Evolutionary conservation across 192 early-diverging fungal species (phyloP).

Genomic region (Coemansia sp.): DNA sequence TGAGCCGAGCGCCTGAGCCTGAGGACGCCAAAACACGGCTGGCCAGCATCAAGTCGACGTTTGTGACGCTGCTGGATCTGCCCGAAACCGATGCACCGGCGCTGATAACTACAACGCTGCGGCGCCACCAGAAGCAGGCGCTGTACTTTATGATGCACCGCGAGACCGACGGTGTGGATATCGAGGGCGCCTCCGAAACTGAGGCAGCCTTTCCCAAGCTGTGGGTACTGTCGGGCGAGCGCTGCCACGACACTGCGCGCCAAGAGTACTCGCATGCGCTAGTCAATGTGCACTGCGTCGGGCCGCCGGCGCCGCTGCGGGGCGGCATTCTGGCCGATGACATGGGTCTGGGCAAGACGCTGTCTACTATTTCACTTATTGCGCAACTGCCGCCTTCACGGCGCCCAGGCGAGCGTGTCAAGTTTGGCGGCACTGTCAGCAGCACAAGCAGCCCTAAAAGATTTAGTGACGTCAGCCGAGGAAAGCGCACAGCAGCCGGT

Average conservation of each 20-base stretch:
- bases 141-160: constrained; percentile 75
- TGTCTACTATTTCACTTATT: constrained; percentile 38
- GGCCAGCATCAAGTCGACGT: constrained; percentile 48
- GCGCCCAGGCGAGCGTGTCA: constrained; percentile 26
- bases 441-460: not conserved
- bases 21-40: constrained; percentile 38
- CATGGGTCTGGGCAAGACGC: constrained; percentile 53
- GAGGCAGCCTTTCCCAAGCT: constrained; percentile 32
- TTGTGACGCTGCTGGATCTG: constrained; percentile 50
- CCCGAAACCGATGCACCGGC: constrained; percentile 50
- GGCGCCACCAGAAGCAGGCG: constrained; percentile 80
- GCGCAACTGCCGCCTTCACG: constrained; percentile 14
- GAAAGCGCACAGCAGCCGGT: not conserved
- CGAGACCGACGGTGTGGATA: constrained; percentile 64
- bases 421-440: constrained; percentile 20
- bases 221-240: constrained; percentile 17
- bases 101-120: constrained; percentile 57
- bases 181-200: constrained; percentile 18
- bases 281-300: constrained; percentile 28
- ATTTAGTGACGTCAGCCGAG: not conserved
- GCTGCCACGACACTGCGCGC: not conserved
- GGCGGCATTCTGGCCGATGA: constrained; percentile 51
- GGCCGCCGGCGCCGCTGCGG: constrained; percentile 26
- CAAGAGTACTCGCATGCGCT: constrained; percentile 30
- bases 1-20: not conserved